Conservation (phyloP, 768 basidiomycete genomes). For the Boletus rubescentipes region DNA sequence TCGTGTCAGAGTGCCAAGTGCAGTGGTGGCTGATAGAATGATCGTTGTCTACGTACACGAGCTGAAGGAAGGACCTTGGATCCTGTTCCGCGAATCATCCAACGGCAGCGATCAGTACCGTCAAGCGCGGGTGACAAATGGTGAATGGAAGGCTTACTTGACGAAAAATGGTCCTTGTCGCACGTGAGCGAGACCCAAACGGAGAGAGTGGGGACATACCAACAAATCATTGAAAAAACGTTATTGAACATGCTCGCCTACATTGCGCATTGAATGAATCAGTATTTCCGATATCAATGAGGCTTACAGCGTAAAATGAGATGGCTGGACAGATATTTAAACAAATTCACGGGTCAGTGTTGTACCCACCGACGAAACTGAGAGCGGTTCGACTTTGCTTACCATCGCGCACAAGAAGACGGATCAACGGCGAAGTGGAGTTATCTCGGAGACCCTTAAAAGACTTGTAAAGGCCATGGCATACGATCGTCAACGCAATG, state of each 20-base stretch:
- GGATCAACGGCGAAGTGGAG: conserved; percentile 1
- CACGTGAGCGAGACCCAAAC: not conserved
- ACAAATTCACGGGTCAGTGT: too few relatives aligned
- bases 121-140: not conserved
- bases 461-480: not conserved
- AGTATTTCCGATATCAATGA: not conserved
- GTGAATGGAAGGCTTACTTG: not conserved
- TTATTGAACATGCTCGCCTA: conserved; percentile 8
- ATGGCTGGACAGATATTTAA: not conserved
- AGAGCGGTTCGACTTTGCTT: not conserved
- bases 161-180: conserved; percentile 5
- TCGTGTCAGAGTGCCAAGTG: too few relatives aligned
- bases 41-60: conserved; percentile 2
- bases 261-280: not conserved
- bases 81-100: not conserved
- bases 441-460: not conserved
- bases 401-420: conserved; percentile 11
- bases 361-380: not conserved
- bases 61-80: conserved; percentile 5
- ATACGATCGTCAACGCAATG: conserved; percentile 3
- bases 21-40: too few relatives aligned
- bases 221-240: conserved; percentile 8
- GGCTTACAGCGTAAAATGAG: conserved; percentile 12
- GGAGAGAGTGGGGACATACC: not conserved
- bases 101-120: too few relatives aligned